These are phyloP conservation scores for Glaciozyma martinii DNA, from an alignment of 768 basidiomycete species.

Conservation along the genomic window DNA sequence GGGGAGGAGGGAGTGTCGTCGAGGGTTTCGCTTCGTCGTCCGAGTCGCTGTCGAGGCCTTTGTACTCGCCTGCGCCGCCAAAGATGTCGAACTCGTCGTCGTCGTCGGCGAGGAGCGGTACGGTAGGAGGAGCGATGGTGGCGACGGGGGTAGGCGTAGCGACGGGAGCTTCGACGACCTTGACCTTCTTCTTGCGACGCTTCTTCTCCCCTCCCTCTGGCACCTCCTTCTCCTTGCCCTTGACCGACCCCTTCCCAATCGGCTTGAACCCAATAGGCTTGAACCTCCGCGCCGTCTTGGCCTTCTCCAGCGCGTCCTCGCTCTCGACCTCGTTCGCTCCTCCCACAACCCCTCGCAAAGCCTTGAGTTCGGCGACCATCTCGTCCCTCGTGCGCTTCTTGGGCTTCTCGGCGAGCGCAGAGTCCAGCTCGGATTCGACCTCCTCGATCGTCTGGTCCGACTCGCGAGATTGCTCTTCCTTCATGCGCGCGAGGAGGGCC, in stretches of 20 bases:
- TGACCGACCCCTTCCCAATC: conserved; percentile 35
- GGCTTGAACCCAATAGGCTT: conserved; percentile 59
- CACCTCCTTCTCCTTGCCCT: conserved; percentile 2
- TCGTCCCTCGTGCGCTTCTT: conserved; percentile 18
- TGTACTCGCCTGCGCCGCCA: conserved; percentile 23
- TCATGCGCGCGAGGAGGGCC: conserved; percentile 74
- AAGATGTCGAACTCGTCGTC: conserved; percentile 27
- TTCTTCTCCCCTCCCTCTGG: conserved; percentile 16
- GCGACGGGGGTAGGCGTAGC: neutral
- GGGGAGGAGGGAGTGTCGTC: neutral
- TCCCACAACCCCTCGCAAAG: neutral
- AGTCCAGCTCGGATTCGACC: conserved; percentile 71
- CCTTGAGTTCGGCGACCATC: conserved; percentile 19
- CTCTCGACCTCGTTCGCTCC: neutral
- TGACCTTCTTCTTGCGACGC: conserved; percentile 26
- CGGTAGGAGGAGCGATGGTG: neutral
- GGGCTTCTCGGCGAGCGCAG: conserved; percentile 1
- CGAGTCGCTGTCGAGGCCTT: conserved; percentile 15
- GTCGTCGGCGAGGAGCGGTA: neutral
- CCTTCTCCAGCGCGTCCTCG: neutral
- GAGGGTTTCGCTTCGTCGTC: conserved; percentile 3
- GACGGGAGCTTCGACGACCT: neutral
- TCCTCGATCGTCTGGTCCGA: conserved; percentile 43
- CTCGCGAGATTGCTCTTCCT: conserved; percentile 49
- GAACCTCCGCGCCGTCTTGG: conserved; percentile 36